Evolutionary conservation across 495 filamentous ascomycete species (phyloP).

Genomic region (Aspergillus taichungensis): DNA sequence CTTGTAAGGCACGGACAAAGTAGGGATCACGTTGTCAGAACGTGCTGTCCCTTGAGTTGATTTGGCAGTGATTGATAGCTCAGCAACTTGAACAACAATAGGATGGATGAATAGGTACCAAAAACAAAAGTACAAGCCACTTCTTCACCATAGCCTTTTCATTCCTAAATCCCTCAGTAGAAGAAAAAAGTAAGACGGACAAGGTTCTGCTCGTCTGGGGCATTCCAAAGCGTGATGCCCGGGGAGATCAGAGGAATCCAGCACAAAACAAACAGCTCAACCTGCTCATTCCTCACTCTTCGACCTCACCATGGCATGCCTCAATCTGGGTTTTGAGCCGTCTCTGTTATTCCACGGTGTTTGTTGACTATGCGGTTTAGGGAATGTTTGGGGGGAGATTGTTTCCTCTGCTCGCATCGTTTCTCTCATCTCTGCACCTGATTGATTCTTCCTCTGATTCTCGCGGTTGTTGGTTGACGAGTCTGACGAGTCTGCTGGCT

Average conservation of each 20-base stretch:
- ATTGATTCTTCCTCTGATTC: too few species aligned
- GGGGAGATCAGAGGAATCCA: slow-evolving; percentile 11
- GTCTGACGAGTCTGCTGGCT: too few species aligned
- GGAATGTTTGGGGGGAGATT: slow-evolving; percentile 8
- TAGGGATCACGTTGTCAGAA: too few species aligned
- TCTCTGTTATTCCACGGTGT: neutral
- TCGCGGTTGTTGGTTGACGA: too few species aligned
- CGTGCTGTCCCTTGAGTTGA: too few species aligned
- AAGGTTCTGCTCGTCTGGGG: neutral
- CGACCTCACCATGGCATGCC: slow-evolving; percentile 9
- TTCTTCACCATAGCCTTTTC: neutral
- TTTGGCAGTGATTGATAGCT: too few species aligned
- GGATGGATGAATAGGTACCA: too few species aligned
- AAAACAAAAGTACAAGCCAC: neutral
- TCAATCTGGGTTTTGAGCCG: neutral
- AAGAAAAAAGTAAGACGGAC: neutral
- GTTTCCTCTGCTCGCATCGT: too few species aligned
- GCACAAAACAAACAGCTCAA: slow-evolving; percentile 13
- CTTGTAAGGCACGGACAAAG: too few species aligned
- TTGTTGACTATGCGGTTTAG: slow-evolving; percentile 1
- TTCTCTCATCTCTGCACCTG: too few species aligned
- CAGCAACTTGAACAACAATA: too few species aligned
- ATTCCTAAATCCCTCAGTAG: too few species aligned
- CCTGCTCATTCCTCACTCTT: slow-evolving; percentile 11
- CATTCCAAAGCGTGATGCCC: slow-evolving; percentile 8